Conservation (phyloP, 2,329 filamentous ascomycete genomes). For the Fusarium camptoceras region DNA sequence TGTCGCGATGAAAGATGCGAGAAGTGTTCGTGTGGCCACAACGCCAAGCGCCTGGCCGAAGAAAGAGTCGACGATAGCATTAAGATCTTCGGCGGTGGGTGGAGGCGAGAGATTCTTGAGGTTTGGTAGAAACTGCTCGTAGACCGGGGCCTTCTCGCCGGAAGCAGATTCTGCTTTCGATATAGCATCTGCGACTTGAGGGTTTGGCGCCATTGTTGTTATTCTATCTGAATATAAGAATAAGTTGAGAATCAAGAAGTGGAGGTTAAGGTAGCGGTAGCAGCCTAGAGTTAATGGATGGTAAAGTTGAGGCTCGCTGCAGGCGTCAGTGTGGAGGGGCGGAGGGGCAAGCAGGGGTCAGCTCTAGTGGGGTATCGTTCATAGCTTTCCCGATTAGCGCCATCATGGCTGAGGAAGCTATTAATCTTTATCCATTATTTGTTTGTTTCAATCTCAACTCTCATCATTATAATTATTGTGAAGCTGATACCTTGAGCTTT, state of each 20-base stretch:
- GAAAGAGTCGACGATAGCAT: constrained; percentile 74
- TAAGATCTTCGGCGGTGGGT: constrained; percentile 67
- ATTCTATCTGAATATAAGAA: constrained; percentile 1
- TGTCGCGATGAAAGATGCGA: constrained; percentile 72
- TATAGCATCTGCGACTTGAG: constrained; percentile 59
- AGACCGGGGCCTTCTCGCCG: constrained; percentile 59
- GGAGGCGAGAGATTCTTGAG: constrained; percentile 57
- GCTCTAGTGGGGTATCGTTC: constrained; percentile 41
- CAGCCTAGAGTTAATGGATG: constrained; percentile 23
- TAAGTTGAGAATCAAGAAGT: constrained; percentile 17
- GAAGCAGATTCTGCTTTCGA: constrained; percentile 53
- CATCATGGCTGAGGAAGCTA: constrained; percentile 6
- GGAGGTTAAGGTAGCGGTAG: constrained; percentile 24
- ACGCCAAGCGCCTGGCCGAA: constrained; percentile 78
- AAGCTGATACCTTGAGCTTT: neutral
- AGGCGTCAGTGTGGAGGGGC: constrained; percentile 39
- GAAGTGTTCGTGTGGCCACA: constrained; percentile 78
- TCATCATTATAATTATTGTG: neutral
- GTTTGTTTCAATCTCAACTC: neutral
- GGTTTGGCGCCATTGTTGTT: constrained; percentile 53
- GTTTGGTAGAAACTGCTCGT: constrained; percentile 59
- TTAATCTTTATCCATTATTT: neutral
- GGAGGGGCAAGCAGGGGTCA: constrained; percentile 42
- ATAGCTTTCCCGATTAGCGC: constrained; percentile 28
- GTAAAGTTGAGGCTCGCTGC: constrained; percentile 32